Evolutionary conservation across 306 rosid genomes (phyloP).

Genomic region (Arachis hypogaea): DNA sequence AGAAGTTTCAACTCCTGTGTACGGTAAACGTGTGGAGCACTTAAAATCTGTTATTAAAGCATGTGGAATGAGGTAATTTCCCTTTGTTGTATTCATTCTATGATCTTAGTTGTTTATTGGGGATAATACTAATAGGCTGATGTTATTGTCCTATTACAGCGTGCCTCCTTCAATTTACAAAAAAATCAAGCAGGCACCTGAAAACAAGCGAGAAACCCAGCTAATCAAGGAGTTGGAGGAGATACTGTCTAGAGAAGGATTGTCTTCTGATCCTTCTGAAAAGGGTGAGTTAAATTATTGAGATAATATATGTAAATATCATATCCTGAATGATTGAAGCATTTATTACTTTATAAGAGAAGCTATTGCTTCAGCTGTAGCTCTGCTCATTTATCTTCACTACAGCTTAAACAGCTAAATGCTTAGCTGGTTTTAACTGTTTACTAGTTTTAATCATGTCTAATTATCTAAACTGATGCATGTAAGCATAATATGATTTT

Average conservation of each 20-base stretch:
- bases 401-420: background rate
- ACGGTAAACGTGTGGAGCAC: slow-evolving; percentile 88
- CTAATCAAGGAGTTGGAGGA: slow-evolving; percentile 85
- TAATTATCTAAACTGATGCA: slow-evolving; percentile 10
- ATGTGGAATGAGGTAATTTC: slow-evolving; percentile 89
- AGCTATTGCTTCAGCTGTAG: slow-evolving; percentile 22
- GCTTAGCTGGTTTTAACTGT: background rate
- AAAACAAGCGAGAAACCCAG: slow-evolving; percentile 78
- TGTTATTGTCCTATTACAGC: slow-evolving; percentile 48
- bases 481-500: background rate
- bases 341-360: slow-evolving; percentile 10
- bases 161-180: slow-evolving; percentile 83
- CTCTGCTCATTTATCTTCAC: slow-evolving; percentile 7
- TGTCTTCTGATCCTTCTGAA: slow-evolving; percentile 81
- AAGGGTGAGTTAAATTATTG: slow-evolving; percentile 63
- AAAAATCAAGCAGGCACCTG: slow-evolving; percentile 87
- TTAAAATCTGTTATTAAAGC: slow-evolving; percentile 91
- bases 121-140: slow-evolving; percentile 34
- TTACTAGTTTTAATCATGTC: background rate
- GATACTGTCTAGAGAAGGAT: slow-evolving; percentile 84
- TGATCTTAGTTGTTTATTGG: slow-evolving; percentile 35
- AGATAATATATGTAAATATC: slow-evolving; percentile 17
- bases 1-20: slow-evolving; percentile 71
- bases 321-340: slow-evolving; percentile 35
- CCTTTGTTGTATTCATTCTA: slow-evolving; percentile 33